Evolutionary conservation across 2,329 filamentous ascomycete genomes (phyloP).

Genomic region (Drechmeria coniospora): DNA sequence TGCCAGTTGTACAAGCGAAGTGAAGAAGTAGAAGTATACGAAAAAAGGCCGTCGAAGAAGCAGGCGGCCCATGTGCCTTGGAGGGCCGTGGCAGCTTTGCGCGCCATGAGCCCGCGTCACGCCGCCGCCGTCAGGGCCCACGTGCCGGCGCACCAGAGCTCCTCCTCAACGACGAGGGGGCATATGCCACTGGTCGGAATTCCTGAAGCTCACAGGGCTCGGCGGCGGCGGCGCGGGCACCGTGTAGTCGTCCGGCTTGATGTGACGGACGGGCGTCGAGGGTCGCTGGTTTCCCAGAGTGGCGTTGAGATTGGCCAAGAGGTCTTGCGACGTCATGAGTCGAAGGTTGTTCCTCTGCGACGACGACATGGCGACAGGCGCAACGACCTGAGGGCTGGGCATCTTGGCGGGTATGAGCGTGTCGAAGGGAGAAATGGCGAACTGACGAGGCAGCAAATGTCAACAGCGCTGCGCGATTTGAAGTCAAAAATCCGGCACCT

Average conservation of each 20-base stretch:
- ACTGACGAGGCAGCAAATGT: no score
- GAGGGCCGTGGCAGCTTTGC: no score
- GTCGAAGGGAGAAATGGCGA: background rate
- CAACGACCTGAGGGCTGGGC: slow-evolving; percentile 20
- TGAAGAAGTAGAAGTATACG: no score
- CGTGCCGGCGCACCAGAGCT: no score
- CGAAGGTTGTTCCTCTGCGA: slow-evolving; percentile 28
- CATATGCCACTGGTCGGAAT: slow-evolving; percentile 35
- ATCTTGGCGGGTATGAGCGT: slow-evolving; percentile 10
- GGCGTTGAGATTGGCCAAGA: slow-evolving; percentile 37
- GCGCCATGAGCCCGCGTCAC: no score
- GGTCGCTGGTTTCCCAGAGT: slow-evolving; percentile 28
- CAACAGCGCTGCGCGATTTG: no score
- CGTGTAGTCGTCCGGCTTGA: slow-evolving; percentile 43
- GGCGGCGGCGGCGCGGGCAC: slow-evolving; percentile 51
- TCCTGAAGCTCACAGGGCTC: slow-evolving; percentile 45
- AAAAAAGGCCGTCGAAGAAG: no score
- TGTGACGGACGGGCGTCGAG: slow-evolving; percentile 31
- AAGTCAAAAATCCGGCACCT: no score
- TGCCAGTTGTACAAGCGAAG: no score
- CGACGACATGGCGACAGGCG: slow-evolving; percentile 32
- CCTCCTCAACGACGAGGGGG: slow-evolving; percentile 15
- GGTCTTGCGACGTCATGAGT: slow-evolving; percentile 30
- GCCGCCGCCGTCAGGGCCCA: no score
- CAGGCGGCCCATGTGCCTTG: no score